A percentile compares a stretch with the other conserved stretches of the same genome.
These are phyloP conservation scores for Penicillium olsonii DNA, from an alignment of 2,329 filamentous ascomycete species.

Conservation along the genomic window DNA sequence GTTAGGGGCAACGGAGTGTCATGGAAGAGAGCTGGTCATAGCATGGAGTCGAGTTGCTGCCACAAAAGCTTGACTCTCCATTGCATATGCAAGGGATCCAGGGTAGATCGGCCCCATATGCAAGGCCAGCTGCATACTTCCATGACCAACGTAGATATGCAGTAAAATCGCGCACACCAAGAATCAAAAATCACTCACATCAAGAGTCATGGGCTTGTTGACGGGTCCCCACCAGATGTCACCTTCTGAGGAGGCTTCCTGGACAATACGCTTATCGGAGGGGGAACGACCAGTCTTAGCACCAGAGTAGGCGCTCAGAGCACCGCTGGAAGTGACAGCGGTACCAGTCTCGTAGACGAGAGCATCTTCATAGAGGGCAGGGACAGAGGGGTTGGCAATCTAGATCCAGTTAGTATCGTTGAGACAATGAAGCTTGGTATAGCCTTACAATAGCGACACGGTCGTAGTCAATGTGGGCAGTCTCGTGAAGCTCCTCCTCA, in stretches of 20 bases:
- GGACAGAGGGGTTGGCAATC: conserved; percentile 90
- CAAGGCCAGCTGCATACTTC: conserved; percentile 19
- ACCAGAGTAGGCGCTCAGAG: conserved; percentile 94
- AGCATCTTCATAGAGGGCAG: conserved; percentile 97
- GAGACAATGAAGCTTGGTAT: too few relatives aligned
- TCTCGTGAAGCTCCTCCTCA: conserved; percentile 96
- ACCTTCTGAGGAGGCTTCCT: conserved; percentile 84
- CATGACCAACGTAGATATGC: conserved; percentile 18
- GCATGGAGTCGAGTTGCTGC: conserved; percentile 14
- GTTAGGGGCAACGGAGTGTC: too few relatives aligned
- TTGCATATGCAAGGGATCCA: conserved; percentile 30
- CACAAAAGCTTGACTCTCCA: conserved; percentile 28
- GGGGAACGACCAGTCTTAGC: conserved; percentile 97
- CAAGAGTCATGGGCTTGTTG: conserved; percentile 97
- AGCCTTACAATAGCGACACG: conserved; percentile 95
- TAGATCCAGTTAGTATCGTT: conserved; percentile 35
- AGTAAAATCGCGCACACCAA: conserved; percentile 12
- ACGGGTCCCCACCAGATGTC: conserved; percentile 99
- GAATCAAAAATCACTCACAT: conserved; percentile 64
- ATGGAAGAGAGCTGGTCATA: too few relatives aligned
- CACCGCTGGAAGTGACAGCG: conserved; percentile 93
- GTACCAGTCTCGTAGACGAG: conserved; percentile 97
- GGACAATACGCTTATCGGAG: conserved; percentile 94
- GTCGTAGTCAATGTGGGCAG: conserved; percentile 98
- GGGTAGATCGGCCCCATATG: conserved; percentile 21